These are phyloP conservation scores for Sporisorium exsertum DNA, from an alignment of 1,284 basidiomycete genomes.

Conservation along the genomic window DNA sequence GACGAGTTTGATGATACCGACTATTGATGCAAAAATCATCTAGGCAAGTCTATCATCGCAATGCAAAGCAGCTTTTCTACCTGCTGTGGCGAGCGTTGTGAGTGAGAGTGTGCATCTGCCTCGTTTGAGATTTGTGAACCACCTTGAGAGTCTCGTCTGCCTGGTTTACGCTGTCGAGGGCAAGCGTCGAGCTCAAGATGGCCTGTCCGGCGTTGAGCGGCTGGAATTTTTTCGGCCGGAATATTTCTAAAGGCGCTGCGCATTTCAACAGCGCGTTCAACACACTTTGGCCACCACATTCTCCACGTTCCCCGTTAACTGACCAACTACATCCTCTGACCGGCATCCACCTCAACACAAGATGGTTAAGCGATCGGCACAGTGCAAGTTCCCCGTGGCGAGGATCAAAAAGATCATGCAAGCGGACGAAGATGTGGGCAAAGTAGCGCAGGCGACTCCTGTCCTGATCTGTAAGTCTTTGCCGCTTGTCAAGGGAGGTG, in stretches of 20 bases:
- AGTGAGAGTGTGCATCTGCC: not conserved
- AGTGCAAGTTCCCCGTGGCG: slow-evolving; percentile 73
- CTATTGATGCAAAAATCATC: slow-evolving; percentile 14
- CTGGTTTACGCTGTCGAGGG: not conserved
- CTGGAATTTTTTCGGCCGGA: slow-evolving; percentile 14
- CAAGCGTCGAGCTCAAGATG: not conserved
- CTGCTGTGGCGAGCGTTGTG: not conserved
- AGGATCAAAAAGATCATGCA: slow-evolving; percentile 99
- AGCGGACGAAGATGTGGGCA: slow-evolving; percentile 98
- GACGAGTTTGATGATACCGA: slow-evolving; percentile 41
- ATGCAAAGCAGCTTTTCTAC: not conserved
- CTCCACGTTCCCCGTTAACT: not conserved
- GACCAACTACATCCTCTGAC: not conserved
- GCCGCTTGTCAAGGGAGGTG: not conserved
- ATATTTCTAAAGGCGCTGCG: not conserved
- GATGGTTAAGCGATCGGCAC: slow-evolving; percentile 64
- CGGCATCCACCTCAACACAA: slow-evolving; percentile 9
- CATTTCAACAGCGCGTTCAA: slow-evolving; percentile 10
- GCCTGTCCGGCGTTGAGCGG: not conserved
- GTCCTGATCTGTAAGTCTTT: slow-evolving; percentile 89
- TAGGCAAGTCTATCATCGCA: not conserved
- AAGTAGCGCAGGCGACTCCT: slow-evolving; percentile 96
- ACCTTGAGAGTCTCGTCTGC: not conserved
- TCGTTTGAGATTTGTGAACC: no score
- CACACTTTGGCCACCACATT: not conserved